phyloP scores from a whole-genome alignment of 2,329 filamentous ascomycete genomes.

The Nectriaceae sp. region DNA sequence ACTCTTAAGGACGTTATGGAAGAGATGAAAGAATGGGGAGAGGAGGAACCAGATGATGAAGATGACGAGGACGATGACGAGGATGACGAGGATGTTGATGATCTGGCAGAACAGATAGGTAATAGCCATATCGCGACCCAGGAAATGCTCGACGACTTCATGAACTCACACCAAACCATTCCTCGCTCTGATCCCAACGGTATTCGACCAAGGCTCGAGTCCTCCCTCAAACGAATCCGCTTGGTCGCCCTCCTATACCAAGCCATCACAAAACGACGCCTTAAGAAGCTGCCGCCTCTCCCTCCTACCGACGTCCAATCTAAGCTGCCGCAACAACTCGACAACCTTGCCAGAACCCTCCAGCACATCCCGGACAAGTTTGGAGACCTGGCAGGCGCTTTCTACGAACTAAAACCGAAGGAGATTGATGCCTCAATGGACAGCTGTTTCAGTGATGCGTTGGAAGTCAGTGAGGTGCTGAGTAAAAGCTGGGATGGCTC shows the following conservation, averaged over 20 bases:
- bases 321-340: conserved; percentile 45
- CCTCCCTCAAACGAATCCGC: conserved; percentile 64
- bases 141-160: conserved; percentile 67
- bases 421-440: conserved; percentile 62
- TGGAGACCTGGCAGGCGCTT: conserved; percentile 69
- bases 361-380: conserved; percentile 65
- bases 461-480: conserved; percentile 56
- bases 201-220: conserved; percentile 66
- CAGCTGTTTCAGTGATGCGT: conserved; percentile 61
- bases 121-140: conserved; percentile 45
- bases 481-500: conserved; percentile 62
- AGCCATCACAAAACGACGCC: conserved; percentile 67
- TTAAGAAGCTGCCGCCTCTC: conserved; percentile 58
- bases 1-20: conserved; percentile 80
- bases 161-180: conserved; percentile 62
- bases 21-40: conserved; percentile 86
- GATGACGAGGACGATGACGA: conserved; percentile 53
- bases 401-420: conserved; percentile 68
- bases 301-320: conserved; percentile 34
- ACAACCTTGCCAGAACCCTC: conserved; percentile 58
- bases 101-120: conserved; percentile 32
- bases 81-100: conserved; percentile 48
- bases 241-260: conserved; percentile 69
- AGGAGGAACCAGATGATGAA: conserved; percentile 66
- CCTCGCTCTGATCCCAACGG: conserved; percentile 64